Evolutionary conservation across 2,329 filamentous ascomycete species (phyloP).

Genomic region (Apiospora phragmitis): DNA sequence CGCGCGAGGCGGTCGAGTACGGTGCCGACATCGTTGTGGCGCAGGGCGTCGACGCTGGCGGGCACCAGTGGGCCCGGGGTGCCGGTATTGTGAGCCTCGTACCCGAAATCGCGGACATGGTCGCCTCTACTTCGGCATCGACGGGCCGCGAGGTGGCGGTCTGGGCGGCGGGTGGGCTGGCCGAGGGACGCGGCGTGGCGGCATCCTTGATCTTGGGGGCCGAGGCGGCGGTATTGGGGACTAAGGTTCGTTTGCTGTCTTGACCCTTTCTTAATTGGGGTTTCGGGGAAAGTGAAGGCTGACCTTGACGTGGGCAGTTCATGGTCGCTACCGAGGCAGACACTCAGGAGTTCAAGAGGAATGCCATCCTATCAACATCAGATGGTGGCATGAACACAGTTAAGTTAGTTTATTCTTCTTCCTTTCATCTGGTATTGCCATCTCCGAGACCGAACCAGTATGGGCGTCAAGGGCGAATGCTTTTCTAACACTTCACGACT

Average conservation of each 20-base stretch:
- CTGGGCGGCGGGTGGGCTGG: constrained; percentile 51
- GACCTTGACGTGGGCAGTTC: constrained; percentile 25
- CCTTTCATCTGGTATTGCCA: neutral
- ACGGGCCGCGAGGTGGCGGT: constrained; percentile 30
- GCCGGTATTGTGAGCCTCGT: constrained; percentile 48
- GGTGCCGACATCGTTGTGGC: constrained; percentile 60
- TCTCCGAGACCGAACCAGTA: neutral
- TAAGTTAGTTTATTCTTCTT: constrained; percentile 28
- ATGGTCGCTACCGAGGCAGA: constrained; percentile 36
- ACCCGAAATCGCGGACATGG: constrained; percentile 47
- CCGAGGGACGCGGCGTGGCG: constrained; percentile 50
- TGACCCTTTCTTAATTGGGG: neutral
- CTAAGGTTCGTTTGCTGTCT: constrained; percentile 59
- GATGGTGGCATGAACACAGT: constrained; percentile 36
- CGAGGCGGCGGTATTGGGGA: constrained; percentile 60
- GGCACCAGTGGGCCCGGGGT: constrained; percentile 48
- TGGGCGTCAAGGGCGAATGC: too few species aligned
- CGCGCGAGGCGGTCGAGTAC: constrained; percentile 45
- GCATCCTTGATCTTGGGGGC: constrained; percentile 53
- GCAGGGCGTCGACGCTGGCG: constrained; percentile 54
- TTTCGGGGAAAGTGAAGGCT: neutral
- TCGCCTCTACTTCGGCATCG: constrained; percentile 26
- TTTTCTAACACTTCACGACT: neutral
- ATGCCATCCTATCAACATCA: constrained; percentile 31
- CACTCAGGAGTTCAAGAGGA: constrained; percentile 31